A percentile compares a stretch with the other conserved stretches of the same genome.
phyloP scores from a whole-genome alignment of 805 yeast genomes.

The Starmerella geochares region DNA sequence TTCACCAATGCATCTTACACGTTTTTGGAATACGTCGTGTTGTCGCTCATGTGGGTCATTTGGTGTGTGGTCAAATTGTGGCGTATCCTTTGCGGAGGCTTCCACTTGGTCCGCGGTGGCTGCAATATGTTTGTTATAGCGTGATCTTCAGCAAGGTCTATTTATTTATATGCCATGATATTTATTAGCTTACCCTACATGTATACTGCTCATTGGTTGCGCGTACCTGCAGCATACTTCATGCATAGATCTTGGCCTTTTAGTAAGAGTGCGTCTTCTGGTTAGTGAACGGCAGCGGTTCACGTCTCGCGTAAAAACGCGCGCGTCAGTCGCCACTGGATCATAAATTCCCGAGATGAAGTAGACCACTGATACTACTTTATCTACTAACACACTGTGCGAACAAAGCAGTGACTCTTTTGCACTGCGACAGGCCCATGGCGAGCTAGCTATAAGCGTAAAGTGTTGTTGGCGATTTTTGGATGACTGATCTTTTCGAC shows the following conservation, averaged over 20 bases:
- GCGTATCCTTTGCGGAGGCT: background rate
- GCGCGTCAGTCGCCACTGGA: no score
- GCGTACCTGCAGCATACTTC: background rate
- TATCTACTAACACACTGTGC: no score
- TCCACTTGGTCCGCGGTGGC: slow-evolving; percentile 2
- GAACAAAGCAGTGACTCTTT: no score
- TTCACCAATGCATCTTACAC: slow-evolving; percentile 14
- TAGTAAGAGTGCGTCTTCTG: background rate
- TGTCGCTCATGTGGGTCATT: slow-evolving; percentile 21
- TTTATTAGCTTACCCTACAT: background rate
- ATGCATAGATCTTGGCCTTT: background rate
- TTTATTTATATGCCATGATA: background rate
- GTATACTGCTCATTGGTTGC: background rate
- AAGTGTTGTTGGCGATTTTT: no score
- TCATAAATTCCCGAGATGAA: no score
- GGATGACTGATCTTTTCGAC: background rate
- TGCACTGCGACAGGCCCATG: no score
- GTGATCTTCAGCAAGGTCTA: background rate
- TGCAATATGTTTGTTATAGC: slow-evolving; percentile 11
- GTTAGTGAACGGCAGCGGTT: no score
- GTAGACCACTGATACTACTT: no score
- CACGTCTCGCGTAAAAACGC: no score
- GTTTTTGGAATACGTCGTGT: slow-evolving; percentile 23
- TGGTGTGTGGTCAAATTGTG: slow-evolving; percentile 21
- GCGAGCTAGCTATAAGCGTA: no score